phyloP scores from a whole-genome alignment of 768 basidiomycete species.

The Kwoniella mangroviensis region DNA sequence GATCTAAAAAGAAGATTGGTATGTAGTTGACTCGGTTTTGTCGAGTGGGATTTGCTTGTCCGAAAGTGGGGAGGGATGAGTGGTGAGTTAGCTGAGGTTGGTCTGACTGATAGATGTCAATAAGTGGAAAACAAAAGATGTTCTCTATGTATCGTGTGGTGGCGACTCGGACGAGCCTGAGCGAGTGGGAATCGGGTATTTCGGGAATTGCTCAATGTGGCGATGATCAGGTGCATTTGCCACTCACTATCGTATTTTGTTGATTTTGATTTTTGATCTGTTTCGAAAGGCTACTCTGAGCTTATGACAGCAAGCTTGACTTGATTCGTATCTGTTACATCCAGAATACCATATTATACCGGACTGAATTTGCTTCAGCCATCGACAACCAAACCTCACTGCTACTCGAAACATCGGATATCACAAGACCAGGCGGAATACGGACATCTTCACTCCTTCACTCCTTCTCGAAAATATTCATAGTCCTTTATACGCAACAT shows the following conservation, averaged over 20 bases:
- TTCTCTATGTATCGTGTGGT: background rate
- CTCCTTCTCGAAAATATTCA: background rate
- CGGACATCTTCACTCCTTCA: background rate
- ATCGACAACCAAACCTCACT: slow-evolving; percentile 5
- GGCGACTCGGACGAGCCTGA: slow-evolving; percentile 12
- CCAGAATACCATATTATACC: no score
- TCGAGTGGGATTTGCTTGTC: background rate
- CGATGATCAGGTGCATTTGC: slow-evolving; percentile 12
- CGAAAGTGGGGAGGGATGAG: slow-evolving; percentile 11
- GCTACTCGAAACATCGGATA: background rate
- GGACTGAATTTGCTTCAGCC: no score
- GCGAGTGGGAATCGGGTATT: background rate
- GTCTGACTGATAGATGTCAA: background rate
- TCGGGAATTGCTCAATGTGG: slow-evolving; percentile 15
- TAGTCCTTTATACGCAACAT: slow-evolving; percentile 11
- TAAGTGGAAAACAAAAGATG: slow-evolving; percentile 8
- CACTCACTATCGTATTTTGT: slow-evolving; percentile 1
- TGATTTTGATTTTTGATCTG: slow-evolving; percentile 9
- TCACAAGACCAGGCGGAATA: no score
- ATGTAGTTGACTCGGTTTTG: slow-evolving; percentile 1
- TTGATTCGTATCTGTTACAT: no score
- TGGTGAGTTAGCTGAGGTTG: slow-evolving; percentile 8
- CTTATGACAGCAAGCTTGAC: no score
- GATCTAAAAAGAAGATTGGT: slow-evolving; percentile 5
- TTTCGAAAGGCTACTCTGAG: no score